phyloP scores from a whole-genome alignment of 148 eudicot species.

The Persicaria maculosa region DNA sequence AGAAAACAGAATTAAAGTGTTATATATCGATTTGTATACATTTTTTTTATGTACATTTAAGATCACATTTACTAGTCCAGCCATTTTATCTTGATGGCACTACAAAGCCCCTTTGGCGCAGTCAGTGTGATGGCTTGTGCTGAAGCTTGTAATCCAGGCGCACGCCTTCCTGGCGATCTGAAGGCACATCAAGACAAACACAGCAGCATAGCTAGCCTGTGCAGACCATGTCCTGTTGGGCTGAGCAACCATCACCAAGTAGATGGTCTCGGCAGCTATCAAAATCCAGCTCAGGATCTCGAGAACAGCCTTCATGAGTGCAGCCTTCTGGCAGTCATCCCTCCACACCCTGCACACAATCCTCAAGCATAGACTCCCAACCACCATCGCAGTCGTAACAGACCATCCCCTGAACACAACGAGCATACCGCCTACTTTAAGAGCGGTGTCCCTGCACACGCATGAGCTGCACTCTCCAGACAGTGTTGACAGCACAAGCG shows the following conservation, averaged over 20 bases:
- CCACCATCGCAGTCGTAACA: constrained; percentile 31
- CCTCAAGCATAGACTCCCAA: constrained; percentile 29
- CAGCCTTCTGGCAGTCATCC: constrained; percentile 17
- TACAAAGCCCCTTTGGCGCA: neutral
- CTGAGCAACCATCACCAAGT: constrained; percentile 25
- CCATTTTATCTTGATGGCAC: neutral
- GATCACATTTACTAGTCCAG: neutral
- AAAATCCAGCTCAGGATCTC: constrained; percentile 35
- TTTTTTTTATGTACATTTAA: neutral
- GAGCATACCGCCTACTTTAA: constrained; percentile 37
- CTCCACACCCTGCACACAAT: constrained; percentile 24
- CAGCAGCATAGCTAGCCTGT: constrained; percentile 27
- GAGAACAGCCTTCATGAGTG: constrained; percentile 18
- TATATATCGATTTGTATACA: neutral
- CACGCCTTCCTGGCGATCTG: constrained; percentile 21
- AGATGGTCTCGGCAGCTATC: constrained; percentile 31
- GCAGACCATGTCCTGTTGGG: constrained; percentile 17
- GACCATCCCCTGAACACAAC: constrained; percentile 44
- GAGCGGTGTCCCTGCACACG: constrained; percentile 30
- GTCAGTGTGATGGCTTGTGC: neutral
- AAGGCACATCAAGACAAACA: constrained; percentile 35
- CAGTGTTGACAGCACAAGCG: constrained; percentile 27
- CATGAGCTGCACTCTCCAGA: constrained; percentile 53
- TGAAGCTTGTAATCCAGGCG: constrained; percentile 14
- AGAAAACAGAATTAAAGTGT: too few relatives aligned